phyloP scores from a whole-genome alignment of 1,284 basidiomycete genomes.

The Trametes polyzona region DNA sequence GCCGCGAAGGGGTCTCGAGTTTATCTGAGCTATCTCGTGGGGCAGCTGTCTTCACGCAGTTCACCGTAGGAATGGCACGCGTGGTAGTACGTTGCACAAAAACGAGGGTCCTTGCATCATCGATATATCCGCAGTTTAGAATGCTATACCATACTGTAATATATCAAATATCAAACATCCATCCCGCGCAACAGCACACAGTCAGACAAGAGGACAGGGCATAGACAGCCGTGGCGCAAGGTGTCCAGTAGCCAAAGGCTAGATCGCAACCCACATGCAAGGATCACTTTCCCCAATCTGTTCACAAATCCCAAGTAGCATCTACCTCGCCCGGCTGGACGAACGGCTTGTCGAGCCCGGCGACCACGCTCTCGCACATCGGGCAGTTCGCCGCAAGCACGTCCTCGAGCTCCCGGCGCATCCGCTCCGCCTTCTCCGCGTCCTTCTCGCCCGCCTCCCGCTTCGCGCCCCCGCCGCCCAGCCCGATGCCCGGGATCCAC shows the following conservation, averaged over 20 bases:
- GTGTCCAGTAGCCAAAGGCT: too few relatives aligned
- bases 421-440: slow-evolving; percentile 63
- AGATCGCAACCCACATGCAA: too few relatives aligned
- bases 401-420: slow-evolving; percentile 85
- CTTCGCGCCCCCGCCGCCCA: slow-evolving; percentile 42
- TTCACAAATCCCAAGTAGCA: slow-evolving; percentile 80
- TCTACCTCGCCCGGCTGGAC: slow-evolving; percentile 81
- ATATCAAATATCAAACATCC: too few relatives aligned
- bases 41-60: not conserved
- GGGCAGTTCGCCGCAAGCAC: slow-evolving; percentile 88
- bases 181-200: too few relatives aligned
- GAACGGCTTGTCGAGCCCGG: slow-evolving; percentile 86
- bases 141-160: not conserved
- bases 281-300: too few relatives aligned
- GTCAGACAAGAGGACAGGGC: too few relatives aligned
- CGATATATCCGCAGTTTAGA: not conserved
- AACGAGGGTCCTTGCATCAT: not conserved
- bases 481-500: slow-evolving; percentile 68
- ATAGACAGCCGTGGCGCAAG: too few relatives aligned
- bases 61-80: not conserved
- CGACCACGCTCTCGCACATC: slow-evolving; percentile 87
- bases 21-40: too few relatives aligned
- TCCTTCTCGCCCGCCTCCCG: slow-evolving; percentile 55
- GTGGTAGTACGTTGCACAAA: not conserved
- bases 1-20: too few relatives aligned